Percentiles rank a stretch among this genome's conserved stretches.
Conservation (phyloP, 345 rosid genomes). For the Cardamine resedifolia region DNA sequence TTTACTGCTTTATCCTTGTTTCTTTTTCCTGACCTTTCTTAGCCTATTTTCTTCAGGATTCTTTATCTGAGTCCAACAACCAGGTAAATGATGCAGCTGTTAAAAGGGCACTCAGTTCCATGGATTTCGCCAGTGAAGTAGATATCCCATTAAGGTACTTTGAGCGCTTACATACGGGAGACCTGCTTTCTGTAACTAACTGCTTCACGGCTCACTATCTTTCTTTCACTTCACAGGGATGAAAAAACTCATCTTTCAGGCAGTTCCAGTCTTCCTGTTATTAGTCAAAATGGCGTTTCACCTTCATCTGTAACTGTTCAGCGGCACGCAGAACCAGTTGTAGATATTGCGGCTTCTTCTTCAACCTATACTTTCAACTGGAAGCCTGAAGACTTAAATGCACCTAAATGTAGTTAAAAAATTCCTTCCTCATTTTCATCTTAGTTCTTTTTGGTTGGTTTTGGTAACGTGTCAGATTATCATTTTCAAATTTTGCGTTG, state of each 20-base stretch:
- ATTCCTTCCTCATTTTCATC: constrained; percentile 24
- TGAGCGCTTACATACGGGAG: constrained; percentile 7
- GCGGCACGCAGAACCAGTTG: constrained; percentile 36
- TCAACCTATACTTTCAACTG: constrained; percentile 44
- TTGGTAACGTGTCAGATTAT: constrained; percentile 2
- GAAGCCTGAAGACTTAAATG: constrained; percentile 61
- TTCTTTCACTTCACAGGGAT: constrained; percentile 50
- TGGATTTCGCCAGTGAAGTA: constrained; percentile 30
- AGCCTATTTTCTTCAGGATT: constrained; percentile 47
- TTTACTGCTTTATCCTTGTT: constrained; percentile 18
- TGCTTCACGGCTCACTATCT: constrained; percentile 8
- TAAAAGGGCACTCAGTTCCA: constrained; percentile 47
- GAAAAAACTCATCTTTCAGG: constrained; percentile 39
- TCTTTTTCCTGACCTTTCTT: constrained; percentile 14
- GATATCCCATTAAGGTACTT: constrained; percentile 56
- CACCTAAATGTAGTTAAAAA: constrained; percentile 69
- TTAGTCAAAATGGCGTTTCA: constrained; percentile 45
- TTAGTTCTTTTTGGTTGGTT: constrained; percentile 7
- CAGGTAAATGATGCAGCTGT: constrained; percentile 56
- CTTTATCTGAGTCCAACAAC: constrained; percentile 51
- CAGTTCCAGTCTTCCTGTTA: constrained; percentile 41
- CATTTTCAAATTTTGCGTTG: constrained; percentile 1
- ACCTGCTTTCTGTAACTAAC: constrained; percentile 19
- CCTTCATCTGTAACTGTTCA: constrained; percentile 36
- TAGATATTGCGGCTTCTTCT: constrained; percentile 39